Conservation (phyloP, 441 rosid genomes). For the Gossypium schwendimanii region DNA sequence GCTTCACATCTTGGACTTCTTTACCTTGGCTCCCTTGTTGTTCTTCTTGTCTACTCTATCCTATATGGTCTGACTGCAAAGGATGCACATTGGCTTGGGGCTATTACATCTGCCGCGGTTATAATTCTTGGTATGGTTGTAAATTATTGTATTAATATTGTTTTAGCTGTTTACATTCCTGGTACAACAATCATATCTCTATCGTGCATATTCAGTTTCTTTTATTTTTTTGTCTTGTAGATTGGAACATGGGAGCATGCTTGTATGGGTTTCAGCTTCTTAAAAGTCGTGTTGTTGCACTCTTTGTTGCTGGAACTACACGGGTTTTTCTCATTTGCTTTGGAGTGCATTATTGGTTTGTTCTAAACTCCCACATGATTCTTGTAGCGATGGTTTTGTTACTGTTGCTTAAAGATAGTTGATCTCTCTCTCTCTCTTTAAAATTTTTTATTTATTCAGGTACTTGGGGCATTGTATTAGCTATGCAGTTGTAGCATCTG, state of each 20-base stretch:
- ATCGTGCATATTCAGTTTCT: constrained; percentile 19
- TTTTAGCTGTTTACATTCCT: constrained; percentile 3
- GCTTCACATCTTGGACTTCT: constrained; percentile 97
- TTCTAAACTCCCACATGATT: constrained; percentile 19
- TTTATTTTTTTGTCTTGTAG: constrained; percentile 35
- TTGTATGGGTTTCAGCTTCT: constrained; percentile 96
- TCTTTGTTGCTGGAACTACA: constrained; percentile 85
- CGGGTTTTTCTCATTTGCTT: constrained; percentile 97
- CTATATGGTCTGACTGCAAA: constrained; percentile 92
- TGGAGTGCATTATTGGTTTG: constrained; percentile 99
- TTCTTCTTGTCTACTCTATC: constrained; percentile 89
- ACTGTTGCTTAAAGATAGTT: constrained; percentile 12
- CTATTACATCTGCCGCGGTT: constrained; percentile 90
- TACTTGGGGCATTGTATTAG: constrained; percentile 98
- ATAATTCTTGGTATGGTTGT: constrained; percentile 74
- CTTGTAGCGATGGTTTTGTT: constrained; percentile 1
- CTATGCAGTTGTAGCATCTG: constrained; percentile 95
- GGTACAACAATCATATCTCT: background rate
- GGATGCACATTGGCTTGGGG: constrained; percentile 98
- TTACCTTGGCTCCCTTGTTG: constrained; percentile 78
- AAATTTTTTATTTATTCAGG: constrained; percentile 36
- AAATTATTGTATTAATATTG: constrained; percentile 10
- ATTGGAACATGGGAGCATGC: constrained; percentile 99
- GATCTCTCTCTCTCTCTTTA: constrained; percentile 15
- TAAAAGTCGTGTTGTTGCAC: constrained; percentile 80